Evolutionary conservation across 2,329 filamentous ascomycete genomes (phyloP).

Genomic region (Herpotrichia juniperi): DNA sequence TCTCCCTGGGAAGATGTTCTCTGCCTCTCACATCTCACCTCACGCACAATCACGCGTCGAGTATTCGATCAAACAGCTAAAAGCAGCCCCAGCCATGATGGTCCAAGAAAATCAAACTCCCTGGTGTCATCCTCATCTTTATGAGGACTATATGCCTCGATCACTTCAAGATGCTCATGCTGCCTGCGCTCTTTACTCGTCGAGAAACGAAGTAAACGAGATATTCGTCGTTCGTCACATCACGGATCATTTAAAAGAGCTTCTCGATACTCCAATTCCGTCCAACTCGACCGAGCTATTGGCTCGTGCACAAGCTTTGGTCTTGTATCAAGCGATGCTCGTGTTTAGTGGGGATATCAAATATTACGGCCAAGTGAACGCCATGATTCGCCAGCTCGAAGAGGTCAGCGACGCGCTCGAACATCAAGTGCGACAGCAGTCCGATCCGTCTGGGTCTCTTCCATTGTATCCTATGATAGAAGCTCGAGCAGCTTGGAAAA

Average conservation of each 20-base stretch:
- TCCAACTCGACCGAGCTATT: slow-evolving; percentile 24
- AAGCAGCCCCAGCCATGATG: slow-evolving; percentile 46
- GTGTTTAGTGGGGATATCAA: slow-evolving; percentile 30
- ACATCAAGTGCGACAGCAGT: slow-evolving; percentile 14
- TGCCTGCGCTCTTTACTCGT: slow-evolving; percentile 59
- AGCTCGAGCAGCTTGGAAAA: slow-evolving; percentile 53
- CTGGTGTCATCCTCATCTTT: slow-evolving; percentile 61
- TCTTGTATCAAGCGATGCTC: slow-evolving; percentile 37
- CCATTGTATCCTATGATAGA: slow-evolving; percentile 48
- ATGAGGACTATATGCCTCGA: slow-evolving; percentile 58
- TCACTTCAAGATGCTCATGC: slow-evolving; percentile 61
- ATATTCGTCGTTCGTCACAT: slow-evolving; percentile 58
- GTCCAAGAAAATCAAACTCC: slow-evolving; percentile 57
- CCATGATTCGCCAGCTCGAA: slow-evolving; percentile 23
- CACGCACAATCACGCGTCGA: slow-evolving; percentile 28
- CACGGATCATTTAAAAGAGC: slow-evolving; percentile 51
- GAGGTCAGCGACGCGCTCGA: slow-evolving; percentile 12
- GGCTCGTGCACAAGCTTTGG: slow-evolving; percentile 33
- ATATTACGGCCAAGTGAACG: slow-evolving; percentile 23
- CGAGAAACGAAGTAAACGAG: slow-evolving; percentile 57
- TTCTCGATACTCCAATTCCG: slow-evolving; percentile 39
- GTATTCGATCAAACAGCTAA: slow-evolving; percentile 35
- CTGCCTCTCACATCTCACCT: slow-evolving; percentile 20
- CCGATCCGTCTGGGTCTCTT: slow-evolving; percentile 26
- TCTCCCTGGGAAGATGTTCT: slow-evolving; percentile 11